Evolutionary conservation across 2,329 filamentous ascomycete species (phyloP).

Genomic region (Paradendryphiella salina): DNA sequence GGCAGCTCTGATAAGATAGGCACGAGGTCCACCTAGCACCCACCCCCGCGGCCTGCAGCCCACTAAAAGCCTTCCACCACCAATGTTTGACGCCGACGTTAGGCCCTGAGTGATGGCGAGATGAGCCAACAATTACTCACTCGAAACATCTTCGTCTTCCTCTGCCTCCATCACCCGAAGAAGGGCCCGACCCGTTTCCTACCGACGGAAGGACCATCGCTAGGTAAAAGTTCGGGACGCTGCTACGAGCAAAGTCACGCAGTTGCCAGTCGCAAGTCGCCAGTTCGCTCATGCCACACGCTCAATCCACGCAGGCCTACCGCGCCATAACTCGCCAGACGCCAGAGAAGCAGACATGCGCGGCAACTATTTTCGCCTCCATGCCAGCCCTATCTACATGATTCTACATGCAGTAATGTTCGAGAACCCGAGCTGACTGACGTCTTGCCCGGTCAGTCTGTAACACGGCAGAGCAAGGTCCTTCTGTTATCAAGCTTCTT

Average conservation of each 20-base stretch:
- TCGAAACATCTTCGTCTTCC: not conserved
- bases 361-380: no score
- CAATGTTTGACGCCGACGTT: conserved; percentile 6
- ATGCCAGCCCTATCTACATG: no score
- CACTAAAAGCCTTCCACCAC: conserved; percentile 4
- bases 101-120: conserved; percentile 19
- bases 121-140: conserved; percentile 19
- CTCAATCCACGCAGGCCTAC: no score
- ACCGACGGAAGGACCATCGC: not conserved
- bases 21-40: not conserved
- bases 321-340: no score
- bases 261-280: no score
- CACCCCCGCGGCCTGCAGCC: conserved; percentile 3
- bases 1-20: conserved; percentile 14
- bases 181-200: conserved; percentile 4
- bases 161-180: conserved; percentile 4
- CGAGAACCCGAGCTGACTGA: not conserved
- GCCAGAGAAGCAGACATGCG: no score
- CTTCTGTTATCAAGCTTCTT: not conserved
- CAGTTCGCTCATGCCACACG: not conserved
- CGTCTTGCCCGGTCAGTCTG: no score
- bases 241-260: conserved; percentile 3
- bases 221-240: not conserved
- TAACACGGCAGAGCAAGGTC: not conserved
- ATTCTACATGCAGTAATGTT: no score